Evolutionary conservation across 495 filamentous ascomycete species (phyloP), one percentile per base, ranked within the genome.

Genomic region (Monascus purpureus): DNA sequence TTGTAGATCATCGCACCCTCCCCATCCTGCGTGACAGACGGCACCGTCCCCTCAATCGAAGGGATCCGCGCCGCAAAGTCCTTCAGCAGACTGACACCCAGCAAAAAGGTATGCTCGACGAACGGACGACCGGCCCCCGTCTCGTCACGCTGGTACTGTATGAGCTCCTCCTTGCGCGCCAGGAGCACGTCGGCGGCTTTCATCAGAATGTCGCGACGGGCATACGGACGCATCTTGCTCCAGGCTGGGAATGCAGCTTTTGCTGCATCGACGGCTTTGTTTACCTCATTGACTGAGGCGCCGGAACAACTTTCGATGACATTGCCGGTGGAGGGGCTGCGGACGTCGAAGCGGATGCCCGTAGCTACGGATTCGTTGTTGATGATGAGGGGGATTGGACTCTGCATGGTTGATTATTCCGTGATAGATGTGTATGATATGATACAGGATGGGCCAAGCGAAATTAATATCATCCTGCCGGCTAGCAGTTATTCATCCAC

Each of bases 301-400:
- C 71, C 65, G 31, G 73, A 67, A 38, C 68, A 68, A 35, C 66
- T 47, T 49, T 80, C 73, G 9, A 82, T 49, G 1, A 72, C 48
- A 43, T 78, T 58, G 35, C 68, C 68, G 4, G 75, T 74, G 4
- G 59, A 55, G 5, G 86, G 85, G 30, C 64, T 74, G 33, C 56
- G 54, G 30, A 93, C 72, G 25, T 73, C 63, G 58, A 82, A 88
- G 12, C 68, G 75, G 30, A 61, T 63, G 7, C 67, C 45, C 13
- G 71, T 70, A 28, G 61, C 58, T 31, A 72, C 53, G 34, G 81
- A 75, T 47, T 78, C 63, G 54, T 77, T 77, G 40, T 77, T 72
- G 58, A 88, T 80, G 33, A 77, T 64, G 43, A 90, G 75, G 24
- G 83, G 83, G 13, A 81, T 63, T n/a, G n/a, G n/a, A n/a, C n/a